A percentile compares a stretch with the other conserved stretches of the same genome.
These are phyloP conservation scores for Coemansia guatemalensis DNA, from an alignment of 192 early-diverging fungal species.

Conservation along the genomic window DNA sequence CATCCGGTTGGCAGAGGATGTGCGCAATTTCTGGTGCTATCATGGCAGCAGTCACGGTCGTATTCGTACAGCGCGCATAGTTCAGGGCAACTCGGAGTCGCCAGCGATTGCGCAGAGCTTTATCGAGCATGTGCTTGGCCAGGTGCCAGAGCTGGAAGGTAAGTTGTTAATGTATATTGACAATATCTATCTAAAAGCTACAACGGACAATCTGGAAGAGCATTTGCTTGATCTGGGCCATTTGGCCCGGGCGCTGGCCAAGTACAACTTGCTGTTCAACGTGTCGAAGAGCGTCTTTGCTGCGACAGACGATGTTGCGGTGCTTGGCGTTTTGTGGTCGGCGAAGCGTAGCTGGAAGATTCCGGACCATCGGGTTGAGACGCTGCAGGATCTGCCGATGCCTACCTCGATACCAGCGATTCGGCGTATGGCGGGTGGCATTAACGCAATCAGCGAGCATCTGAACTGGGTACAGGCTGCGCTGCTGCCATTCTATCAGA, in stretches of 20 bases:
- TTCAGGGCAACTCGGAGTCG: constrained; percentile 22
- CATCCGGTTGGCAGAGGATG: no score
- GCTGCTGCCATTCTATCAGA: constrained; percentile 27
- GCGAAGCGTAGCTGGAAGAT: constrained; percentile 8
- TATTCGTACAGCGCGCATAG: constrained; percentile 9
- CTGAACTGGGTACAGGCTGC: constrained; percentile 16
- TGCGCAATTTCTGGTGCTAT: constrained; percentile 16
- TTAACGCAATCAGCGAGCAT: constrained; percentile 21
- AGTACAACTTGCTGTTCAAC: no score
- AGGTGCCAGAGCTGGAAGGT: background rate
- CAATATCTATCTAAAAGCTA: no score
- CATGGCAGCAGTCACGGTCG: background rate
- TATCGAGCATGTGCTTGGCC: constrained; percentile 7
- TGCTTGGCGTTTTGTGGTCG: background rate
- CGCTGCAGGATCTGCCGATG: constrained; percentile 9
- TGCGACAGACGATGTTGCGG: no score
- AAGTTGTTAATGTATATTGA: constrained; percentile 29
- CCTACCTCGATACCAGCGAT: constrained; percentile 10
- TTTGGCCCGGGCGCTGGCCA: background rate
- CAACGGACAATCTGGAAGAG: background rate
- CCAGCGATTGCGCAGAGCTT: constrained; percentile 21
- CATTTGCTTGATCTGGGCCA: constrained; percentile 21
- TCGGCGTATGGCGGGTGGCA: constrained; percentile 11
- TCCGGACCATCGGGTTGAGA: constrained; percentile 17
- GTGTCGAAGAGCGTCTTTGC: constrained; percentile 14